Evolutionary conservation across 768 basidiomycete species (phyloP).

Genomic region (Russula sp.): DNA sequence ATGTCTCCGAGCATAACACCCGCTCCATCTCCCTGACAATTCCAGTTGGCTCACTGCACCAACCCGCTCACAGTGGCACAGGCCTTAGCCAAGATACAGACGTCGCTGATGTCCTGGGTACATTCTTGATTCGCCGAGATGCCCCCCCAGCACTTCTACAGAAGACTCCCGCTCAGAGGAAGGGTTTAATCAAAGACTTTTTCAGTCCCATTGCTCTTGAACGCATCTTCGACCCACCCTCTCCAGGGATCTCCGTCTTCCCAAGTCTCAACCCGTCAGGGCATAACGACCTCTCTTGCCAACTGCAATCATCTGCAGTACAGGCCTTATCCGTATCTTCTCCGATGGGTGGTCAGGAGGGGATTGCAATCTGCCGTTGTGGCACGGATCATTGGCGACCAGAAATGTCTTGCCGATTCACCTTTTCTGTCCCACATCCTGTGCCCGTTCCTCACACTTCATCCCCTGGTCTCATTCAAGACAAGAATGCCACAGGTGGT

Average conservation of each 20-base stretch:
- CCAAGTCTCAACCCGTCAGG: conserved; percentile 21
- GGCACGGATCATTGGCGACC: conserved; percentile 39
- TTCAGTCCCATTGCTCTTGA: conserved; percentile 86
- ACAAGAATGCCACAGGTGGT: conserved; percentile 34
- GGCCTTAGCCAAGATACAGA: conserved; percentile 21
- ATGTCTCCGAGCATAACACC: conserved; percentile 30
- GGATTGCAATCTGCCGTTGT: conserved; percentile 43
- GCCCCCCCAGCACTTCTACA: conserved; percentile 50
- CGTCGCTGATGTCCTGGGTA: conserved; percentile 43
- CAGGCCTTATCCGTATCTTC: not conserved
- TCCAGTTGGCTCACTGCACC: conserved; percentile 42
- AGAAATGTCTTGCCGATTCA: conserved; percentile 56
- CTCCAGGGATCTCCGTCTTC: conserved; percentile 42
- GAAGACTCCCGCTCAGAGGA: conserved; percentile 60
- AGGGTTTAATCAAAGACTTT: conserved; percentile 64
- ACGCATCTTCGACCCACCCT: conserved; percentile 90
- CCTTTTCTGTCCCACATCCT: conserved; percentile 58
- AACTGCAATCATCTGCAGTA: conserved; percentile 26
- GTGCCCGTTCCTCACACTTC: conserved; percentile 20
- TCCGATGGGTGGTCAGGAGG: conserved; percentile 26
- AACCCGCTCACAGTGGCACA: conserved; percentile 28
- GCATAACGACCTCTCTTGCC: conserved; percentile 29
- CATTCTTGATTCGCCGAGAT: conserved; percentile 71
- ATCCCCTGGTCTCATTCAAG: conserved; percentile 57
- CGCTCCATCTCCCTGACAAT: conserved; percentile 33